A percentile compares a stretch with the other conserved stretches of the same genome.
These are phyloP conservation scores for Simplicillium sp. DNA, from an alignment of 2,329 filamentous ascomycete species.

Conservation along the genomic window DNA sequence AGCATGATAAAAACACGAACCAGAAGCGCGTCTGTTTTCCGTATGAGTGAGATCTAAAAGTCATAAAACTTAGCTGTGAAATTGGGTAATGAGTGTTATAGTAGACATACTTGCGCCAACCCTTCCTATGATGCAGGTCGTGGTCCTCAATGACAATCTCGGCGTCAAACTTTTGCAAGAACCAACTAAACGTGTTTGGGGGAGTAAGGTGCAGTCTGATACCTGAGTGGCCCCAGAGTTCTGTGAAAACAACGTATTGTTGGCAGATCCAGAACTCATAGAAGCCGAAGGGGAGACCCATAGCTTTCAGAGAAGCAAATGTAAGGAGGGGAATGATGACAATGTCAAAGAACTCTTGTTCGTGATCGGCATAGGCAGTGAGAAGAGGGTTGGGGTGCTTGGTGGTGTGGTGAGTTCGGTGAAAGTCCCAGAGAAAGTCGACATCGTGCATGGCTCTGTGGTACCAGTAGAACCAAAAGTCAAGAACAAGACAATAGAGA, in stretches of 20 bases:
- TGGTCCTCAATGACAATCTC: too few relatives aligned
- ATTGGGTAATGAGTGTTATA: background rate
- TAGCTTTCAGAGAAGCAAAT: slow-evolving; percentile 18
- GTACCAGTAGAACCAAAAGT: slow-evolving; percentile 31
- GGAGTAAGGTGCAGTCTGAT: too few relatives aligned
- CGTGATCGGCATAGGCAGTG: slow-evolving; percentile 25
- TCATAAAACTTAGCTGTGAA: too few relatives aligned
- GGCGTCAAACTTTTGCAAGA: too few relatives aligned
- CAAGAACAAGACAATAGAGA: slow-evolving; percentile 26
- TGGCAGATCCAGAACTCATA: slow-evolving; percentile 34
- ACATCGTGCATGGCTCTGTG: slow-evolving; percentile 29
- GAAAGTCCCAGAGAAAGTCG: slow-evolving; percentile 25
- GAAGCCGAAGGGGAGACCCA: slow-evolving; percentile 29
- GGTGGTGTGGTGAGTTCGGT: slow-evolving; percentile 30
- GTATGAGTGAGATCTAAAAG: slow-evolving; percentile 16
- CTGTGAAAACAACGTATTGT: slow-evolving; percentile 26
- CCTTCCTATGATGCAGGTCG: too few relatives aligned
- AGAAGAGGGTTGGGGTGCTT: slow-evolving; percentile 30
- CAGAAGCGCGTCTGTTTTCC: background rate
- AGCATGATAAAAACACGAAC: too few relatives aligned
- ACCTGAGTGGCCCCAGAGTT: slow-evolving; percentile 19
- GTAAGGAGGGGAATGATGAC: slow-evolving; percentile 25
- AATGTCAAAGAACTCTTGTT: slow-evolving; percentile 29
- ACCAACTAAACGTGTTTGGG: too few relatives aligned
- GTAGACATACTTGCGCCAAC: background rate